Conservation (phyloP, 495 filamentous ascomycete species). For the Rhypophila decipiens region DNA sequence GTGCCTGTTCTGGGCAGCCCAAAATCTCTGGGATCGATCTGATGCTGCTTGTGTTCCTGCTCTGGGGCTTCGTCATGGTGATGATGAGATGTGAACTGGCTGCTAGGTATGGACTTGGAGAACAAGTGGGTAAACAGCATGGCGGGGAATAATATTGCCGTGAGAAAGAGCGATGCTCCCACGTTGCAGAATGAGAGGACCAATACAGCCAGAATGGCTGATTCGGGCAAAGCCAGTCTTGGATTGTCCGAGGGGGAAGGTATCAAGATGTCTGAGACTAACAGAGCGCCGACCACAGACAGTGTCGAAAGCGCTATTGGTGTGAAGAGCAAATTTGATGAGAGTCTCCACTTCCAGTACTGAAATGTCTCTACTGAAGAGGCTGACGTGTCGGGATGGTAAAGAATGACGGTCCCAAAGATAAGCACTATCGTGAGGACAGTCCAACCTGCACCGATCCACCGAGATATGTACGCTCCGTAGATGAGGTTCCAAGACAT, state of each 20-base stretch:
- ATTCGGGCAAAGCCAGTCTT: too few species aligned
- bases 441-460: slow-evolving; percentile 8
- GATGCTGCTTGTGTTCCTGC: neutral
- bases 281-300: slow-evolving; percentile 3
- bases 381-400: too few species aligned
- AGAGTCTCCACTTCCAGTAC: too few species aligned
- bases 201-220: slow-evolving; percentile 2
- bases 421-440: slow-evolving; percentile 1
- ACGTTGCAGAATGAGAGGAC: slow-evolving; percentile 4
- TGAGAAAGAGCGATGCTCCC: slow-evolving; percentile 4
- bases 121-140: slow-evolving; percentile 11
- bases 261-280: neutral
- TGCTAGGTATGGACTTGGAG: too few species aligned
- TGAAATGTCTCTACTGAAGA: too few species aligned
- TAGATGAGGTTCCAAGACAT: neutral
- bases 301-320: neutral
- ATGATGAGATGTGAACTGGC: slow-evolving; percentile 13
- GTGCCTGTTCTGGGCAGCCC: too few species aligned
- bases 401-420: neutral
- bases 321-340: neutral
- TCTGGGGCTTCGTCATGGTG: neutral
- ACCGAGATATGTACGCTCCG: slow-evolving; percentile 9
- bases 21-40: neutral
- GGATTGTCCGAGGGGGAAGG: too few species aligned
- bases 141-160: slow-evolving; percentile 1